Evolutionary conservation across 164 flowering plant species (phyloP).

Genomic region (Echeveria elegans): DNA sequence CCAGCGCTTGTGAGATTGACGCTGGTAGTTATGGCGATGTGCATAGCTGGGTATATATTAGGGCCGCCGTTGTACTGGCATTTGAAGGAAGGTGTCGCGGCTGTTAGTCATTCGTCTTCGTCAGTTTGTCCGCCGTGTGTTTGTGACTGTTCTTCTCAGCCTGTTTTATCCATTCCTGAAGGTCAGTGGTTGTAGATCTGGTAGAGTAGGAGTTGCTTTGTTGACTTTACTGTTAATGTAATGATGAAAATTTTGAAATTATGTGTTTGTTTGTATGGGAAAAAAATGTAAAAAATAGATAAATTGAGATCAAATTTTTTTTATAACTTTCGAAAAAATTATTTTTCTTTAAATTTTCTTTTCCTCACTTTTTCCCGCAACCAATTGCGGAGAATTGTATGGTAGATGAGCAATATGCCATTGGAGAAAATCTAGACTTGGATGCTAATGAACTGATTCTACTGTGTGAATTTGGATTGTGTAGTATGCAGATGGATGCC

Average conservation of each 20-base stretch:
- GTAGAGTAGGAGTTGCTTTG: not conserved
- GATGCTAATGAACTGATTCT: not conserved
- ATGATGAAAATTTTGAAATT: not conserved
- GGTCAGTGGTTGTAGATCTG: slow-evolving; percentile 27
- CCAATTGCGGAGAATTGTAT: too few species aligned
- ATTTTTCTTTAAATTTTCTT: too few species aligned
- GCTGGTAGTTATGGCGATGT: slow-evolving; percentile 30
- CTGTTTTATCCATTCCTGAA: slow-evolving; percentile 55
- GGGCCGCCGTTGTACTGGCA: slow-evolving; percentile 83
- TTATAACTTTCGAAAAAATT: too few species aligned
- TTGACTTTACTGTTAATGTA: not conserved
- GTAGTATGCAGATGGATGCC: not conserved
- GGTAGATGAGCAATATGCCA: too few species aligned
- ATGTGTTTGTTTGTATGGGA: too few species aligned
- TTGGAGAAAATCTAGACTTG: not conserved
- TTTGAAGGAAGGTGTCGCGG: slow-evolving; percentile 42
- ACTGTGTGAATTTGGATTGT: not conserved
- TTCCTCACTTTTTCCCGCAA: too few species aligned
- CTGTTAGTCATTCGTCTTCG: slow-evolving; percentile 28
- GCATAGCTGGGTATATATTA: slow-evolving; percentile 46
- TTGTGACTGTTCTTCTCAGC: slow-evolving; percentile 76
- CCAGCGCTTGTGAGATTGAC: slow-evolving; percentile 36
- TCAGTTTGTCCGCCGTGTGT: slow-evolving; percentile 54
- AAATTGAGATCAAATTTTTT: too few species aligned
- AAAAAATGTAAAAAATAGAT: too few species aligned